Percentiles rank a stretch among this genome's conserved stretches.
Conservation (phyloP, 176 grass and related monocot genomes). For the Calamus simplicifolius region DNA sequence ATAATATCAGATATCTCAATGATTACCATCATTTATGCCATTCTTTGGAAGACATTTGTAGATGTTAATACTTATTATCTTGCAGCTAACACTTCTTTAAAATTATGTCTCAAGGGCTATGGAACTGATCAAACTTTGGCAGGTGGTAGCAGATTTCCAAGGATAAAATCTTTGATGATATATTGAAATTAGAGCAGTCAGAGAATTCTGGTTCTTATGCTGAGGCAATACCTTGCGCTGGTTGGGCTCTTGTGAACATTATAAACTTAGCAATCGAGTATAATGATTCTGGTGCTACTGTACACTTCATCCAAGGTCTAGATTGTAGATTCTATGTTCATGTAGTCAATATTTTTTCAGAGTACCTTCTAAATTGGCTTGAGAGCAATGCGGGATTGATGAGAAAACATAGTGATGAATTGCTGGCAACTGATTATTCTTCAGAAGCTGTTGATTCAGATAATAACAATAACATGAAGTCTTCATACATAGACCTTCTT, state of each 20-base stretch:
- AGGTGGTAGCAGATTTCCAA: constrained; percentile 84
- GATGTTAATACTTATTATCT: too few species aligned
- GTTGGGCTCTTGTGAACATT: constrained; percentile 90
- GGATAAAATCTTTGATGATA: constrained; percentile 80
- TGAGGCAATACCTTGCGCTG: constrained; percentile 49
- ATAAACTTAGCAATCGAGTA: constrained; percentile 53
- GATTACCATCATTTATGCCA: too few species aligned
- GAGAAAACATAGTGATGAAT: constrained; percentile 20
- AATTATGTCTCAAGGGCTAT: constrained; percentile 2
- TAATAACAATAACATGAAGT: constrained; percentile 18
- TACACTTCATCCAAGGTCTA: constrained; percentile 53
- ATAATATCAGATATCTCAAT: too few species aligned
- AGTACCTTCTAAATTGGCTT: constrained; percentile 48
- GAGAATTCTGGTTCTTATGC: constrained; percentile 29
- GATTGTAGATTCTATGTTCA: constrained; percentile 64
- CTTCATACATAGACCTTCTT: constrained; percentile 71
- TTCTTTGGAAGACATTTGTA: too few species aligned
- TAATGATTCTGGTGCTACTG: constrained; percentile 50
- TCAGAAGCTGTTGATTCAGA: constrained; percentile 25
- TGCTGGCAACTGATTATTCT: constrained; percentile 11
- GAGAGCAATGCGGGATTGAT: constrained; percentile 39
- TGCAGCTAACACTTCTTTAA: too few species aligned
- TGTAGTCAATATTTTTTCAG: constrained; percentile 64
- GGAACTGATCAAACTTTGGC: constrained; percentile 88
- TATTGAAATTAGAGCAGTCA: constrained; percentile 46